Conservation (phyloP, 305 asterid genomes). For the Solanum hybrid region DNA sequence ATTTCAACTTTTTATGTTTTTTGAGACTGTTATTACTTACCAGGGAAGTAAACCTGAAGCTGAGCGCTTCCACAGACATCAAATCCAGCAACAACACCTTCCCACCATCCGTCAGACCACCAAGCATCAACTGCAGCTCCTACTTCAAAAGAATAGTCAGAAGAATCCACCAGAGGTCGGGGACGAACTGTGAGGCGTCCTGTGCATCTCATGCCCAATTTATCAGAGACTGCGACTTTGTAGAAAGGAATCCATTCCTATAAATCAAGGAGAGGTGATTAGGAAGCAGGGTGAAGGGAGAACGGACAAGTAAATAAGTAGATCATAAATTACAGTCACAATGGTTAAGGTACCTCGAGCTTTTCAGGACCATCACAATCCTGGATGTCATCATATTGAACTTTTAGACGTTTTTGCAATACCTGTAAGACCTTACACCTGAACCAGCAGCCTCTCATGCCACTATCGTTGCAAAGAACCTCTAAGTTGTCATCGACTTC, state of each 20-base stretch:
- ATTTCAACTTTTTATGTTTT: neutral
- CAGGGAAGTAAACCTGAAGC: conserved; percentile 24
- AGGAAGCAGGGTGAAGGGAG: neutral
- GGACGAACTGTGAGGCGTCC: neutral
- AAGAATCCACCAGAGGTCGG: neutral
- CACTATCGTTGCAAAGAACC: neutral
- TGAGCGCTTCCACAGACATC: neutral
- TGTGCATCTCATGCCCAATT: neutral
- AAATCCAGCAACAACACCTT: conserved; percentile 31
- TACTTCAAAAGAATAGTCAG: conserved; percentile 10
- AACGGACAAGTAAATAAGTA: neutral
- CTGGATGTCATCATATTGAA: neutral
- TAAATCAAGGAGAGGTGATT: neutral
- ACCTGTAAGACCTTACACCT: neutral
- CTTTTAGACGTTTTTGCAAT: neutral
- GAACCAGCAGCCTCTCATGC: neutral
- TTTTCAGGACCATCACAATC: neutral
- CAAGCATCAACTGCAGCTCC: conserved; percentile 58
- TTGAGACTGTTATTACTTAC: conserved; percentile 6
- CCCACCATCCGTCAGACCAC: conserved; percentile 70
- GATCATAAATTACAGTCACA: neutral
- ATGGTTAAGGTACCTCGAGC: conserved; percentile 33
- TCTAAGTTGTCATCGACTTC: neutral
- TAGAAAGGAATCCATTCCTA: conserved; percentile 39
- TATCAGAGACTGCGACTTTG: conserved; percentile 16